Percentiles rank a stretch among this genome's conserved stretches.
These are phyloP conservation scores for Cicer pinnatifidum DNA, from an alignment of 306 rosid species.

Conservation along the genomic window DNA sequence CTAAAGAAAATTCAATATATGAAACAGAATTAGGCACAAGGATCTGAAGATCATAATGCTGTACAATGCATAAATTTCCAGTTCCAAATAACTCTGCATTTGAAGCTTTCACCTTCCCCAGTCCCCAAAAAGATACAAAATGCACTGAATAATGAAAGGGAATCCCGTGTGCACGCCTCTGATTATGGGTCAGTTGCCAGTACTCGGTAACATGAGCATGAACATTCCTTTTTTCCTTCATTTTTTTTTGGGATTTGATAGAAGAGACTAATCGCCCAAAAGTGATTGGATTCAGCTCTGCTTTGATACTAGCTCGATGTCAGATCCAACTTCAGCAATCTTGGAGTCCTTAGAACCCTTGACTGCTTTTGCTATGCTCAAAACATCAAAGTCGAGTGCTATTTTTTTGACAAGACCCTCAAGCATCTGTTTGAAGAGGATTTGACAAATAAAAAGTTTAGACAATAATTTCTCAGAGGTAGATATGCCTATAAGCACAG, in stretches of 20 bases:
- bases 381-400: conserved; percentile 87
- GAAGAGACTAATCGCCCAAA: conserved; percentile 33
- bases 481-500: conserved; percentile 21
- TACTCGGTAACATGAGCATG: conserved; percentile 23
- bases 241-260: background rate
- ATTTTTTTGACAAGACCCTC: conserved; percentile 75
- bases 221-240: conserved; percentile 24
- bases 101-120: conserved; percentile 5
- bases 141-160: conserved; percentile 2
- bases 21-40: conserved; percentile 6
- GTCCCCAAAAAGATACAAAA: background rate
- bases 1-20: conserved; percentile 19
- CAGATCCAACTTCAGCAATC: conserved; percentile 83
- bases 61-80: conserved; percentile 26
- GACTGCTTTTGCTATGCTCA: conserved; percentile 71
- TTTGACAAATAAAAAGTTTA: conserved; percentile 16
- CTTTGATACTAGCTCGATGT: conserved; percentile 69
- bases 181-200: background rate
- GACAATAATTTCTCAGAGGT: conserved; percentile 26
- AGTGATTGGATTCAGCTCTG: conserved; percentile 47
- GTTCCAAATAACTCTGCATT: background rate
- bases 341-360: conserved; percentile 76
- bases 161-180: background rate
- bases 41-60: conserved; percentile 21
- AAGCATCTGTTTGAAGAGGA: conserved; percentile 70